Evolutionary conservation across 352 stramenopile species (phyloP).

Genomic region (Phytophthora pluvialis): DNA sequence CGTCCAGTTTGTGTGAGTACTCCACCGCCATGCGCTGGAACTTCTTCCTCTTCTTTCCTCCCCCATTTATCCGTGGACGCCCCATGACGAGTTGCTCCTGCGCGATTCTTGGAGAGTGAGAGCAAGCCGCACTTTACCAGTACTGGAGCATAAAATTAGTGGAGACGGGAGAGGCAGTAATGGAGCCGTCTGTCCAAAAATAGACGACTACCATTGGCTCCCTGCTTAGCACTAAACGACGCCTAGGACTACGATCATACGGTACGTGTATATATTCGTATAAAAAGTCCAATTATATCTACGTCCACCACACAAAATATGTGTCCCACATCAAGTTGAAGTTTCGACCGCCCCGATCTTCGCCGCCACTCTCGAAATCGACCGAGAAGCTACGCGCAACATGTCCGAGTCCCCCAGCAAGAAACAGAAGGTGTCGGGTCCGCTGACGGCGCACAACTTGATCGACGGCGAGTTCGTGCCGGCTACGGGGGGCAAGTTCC

Average conservation of each 20-base stretch:
- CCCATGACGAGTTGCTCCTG: background rate
- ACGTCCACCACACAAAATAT: no score
- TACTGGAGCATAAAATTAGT: background rate
- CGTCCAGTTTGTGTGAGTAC: constrained; percentile 1
- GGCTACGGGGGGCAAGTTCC: constrained; percentile 43
- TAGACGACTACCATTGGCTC: background rate
- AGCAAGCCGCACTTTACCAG: no score
- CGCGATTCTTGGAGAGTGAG: no score
- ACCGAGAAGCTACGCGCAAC: background rate
- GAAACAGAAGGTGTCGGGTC: constrained; percentile 24
- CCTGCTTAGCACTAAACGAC: constrained; percentile 4
- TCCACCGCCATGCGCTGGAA: constrained; percentile 1
- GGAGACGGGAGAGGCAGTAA: no score
- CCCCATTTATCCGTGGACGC: background rate
- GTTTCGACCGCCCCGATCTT: background rate
- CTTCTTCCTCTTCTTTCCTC: background rate
- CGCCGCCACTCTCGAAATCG: no score
- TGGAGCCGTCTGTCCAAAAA: background rate
- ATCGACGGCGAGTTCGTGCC: constrained; percentile 70
- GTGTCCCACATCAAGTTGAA: background rate
- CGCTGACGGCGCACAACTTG: constrained; percentile 60
- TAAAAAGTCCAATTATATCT: no score
- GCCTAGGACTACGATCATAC: constrained; percentile 1
- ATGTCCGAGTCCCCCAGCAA: constrained; percentile 25
- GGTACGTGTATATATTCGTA: background rate